Conservation (phyloP, 805 yeast species). For the Lipomyces orientalis region DNA sequence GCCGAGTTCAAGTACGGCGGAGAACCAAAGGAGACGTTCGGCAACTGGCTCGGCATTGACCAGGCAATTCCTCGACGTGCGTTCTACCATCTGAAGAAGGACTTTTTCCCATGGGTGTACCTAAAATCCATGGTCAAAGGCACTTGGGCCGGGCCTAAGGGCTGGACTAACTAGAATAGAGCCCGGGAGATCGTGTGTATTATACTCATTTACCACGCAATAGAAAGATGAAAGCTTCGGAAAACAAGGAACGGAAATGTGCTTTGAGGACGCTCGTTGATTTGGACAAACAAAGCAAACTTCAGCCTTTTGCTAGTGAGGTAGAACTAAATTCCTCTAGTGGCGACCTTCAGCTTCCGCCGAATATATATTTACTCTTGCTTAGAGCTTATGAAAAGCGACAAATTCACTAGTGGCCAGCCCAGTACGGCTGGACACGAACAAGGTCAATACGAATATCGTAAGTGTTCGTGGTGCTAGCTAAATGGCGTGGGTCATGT, state of each 20-base stretch:
- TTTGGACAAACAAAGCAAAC: not conserved
- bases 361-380: not conserved
- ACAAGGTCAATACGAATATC: no score
- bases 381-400: not conserved
- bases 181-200: not conserved
- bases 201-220: not conserved
- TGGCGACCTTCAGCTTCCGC: not conserved
- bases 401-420: no score
- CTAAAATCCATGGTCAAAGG: not conserved
- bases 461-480: no score
- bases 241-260: not conserved
- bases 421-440: no score
- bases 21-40: not conserved
- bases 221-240: not conserved
- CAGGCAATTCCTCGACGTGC: not conserved
- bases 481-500: no score
- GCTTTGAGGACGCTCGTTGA: not conserved
- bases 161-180: not conserved
- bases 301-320: not conserved
- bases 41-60: not conserved
- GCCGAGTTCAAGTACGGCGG: not conserved
- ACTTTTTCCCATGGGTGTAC: not conserved
- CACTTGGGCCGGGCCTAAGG: not conserved
- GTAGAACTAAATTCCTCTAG: not conserved
- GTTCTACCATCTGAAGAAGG: not conserved